Evolutionary conservation across 1,139 yeast species (phyloP).

Genomic region (Yamadazyma diospyri): DNA sequence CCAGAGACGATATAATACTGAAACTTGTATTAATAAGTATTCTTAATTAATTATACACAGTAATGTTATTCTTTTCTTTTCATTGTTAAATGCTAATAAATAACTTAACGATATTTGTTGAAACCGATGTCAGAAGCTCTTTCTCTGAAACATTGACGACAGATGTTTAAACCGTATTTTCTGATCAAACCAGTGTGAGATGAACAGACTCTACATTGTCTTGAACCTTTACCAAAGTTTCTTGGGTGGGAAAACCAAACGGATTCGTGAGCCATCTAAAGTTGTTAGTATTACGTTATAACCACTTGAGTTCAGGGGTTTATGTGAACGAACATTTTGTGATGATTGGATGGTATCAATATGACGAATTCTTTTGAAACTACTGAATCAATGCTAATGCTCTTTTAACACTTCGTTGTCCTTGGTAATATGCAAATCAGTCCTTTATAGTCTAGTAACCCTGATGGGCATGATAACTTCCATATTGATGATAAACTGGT

Average conservation of each 20-base stretch:
- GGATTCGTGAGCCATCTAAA: slow-evolving; percentile 99
- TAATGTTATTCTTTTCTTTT: slow-evolving; percentile 13
- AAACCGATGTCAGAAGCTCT: slow-evolving; percentile 98
- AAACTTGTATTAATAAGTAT: slow-evolving; percentile 6
- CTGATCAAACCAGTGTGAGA: slow-evolving; percentile 99
- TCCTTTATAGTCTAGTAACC: too few species aligned
- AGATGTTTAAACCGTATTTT: slow-evolving; percentile 99
- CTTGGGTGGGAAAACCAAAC: slow-evolving; percentile 99
- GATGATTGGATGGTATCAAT: too few species aligned
- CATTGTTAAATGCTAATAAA: slow-evolving; percentile 9
- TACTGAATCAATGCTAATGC: too few species aligned
- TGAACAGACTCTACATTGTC: slow-evolving; percentile 99
- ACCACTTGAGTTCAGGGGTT: neutral
- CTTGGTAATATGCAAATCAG: too few species aligned
- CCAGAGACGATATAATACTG: slow-evolving; percentile 3
- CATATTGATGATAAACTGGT: too few species aligned
- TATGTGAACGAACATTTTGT: neutral
- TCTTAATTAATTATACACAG: slow-evolving; percentile 22
- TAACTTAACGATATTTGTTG: slow-evolving; percentile 91
- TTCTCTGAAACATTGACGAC: slow-evolving; percentile 99
- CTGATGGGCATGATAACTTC: too few species aligned
- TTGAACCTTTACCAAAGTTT: slow-evolving; percentile 99
- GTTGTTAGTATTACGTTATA: slow-evolving; percentile 24
- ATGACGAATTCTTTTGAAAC: neutral
- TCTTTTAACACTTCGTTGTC: too few species aligned